Conservation (phyloP, 2,329 filamentous ascomycete species). For the Curvularia spicifera region DNA sequence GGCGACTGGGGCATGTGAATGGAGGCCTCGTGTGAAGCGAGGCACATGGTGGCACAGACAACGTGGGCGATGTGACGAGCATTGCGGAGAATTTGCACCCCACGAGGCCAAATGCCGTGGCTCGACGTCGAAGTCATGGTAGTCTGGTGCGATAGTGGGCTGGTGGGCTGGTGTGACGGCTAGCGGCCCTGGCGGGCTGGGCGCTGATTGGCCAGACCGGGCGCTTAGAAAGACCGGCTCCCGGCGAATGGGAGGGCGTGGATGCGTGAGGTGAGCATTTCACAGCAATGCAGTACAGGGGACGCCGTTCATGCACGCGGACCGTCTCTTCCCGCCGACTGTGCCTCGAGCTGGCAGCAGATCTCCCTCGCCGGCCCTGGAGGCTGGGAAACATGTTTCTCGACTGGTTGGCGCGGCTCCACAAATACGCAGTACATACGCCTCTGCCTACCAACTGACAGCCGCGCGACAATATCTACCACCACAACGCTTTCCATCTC, state of each 20-base stretch:
- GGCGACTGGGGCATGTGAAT: constrained; percentile 21
- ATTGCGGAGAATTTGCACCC: constrained; percentile 22
- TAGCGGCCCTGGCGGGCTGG: constrained; percentile 21
- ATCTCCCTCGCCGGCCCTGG: constrained; percentile 4
- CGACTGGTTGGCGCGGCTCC: neutral
- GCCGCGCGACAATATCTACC: no score
- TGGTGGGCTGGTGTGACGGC: constrained; percentile 2
- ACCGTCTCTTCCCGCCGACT: constrained; percentile 32
- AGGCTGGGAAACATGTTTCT: constrained; percentile 24
- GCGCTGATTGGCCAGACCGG: constrained; percentile 16
- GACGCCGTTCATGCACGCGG: constrained; percentile 31
- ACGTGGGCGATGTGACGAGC: constrained; percentile 10
- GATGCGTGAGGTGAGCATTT: constrained; percentile 11
- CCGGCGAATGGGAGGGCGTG: constrained; percentile 17
- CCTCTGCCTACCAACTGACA: no score
- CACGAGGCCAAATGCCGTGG: constrained; percentile 17
- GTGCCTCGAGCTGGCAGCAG: constrained; percentile 28
- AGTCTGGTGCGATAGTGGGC: neutral
- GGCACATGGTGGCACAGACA: constrained; percentile 21
- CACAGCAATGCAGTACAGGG: constrained; percentile 15
- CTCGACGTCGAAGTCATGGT: neutral
- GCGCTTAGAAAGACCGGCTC: constrained; percentile 23
- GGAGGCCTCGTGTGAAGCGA: constrained; percentile 16
- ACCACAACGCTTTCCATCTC: neutral
- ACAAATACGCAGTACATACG: no score